Conservation (phyloP, 78 protist genomes). For the Fonticula alba region DNA sequence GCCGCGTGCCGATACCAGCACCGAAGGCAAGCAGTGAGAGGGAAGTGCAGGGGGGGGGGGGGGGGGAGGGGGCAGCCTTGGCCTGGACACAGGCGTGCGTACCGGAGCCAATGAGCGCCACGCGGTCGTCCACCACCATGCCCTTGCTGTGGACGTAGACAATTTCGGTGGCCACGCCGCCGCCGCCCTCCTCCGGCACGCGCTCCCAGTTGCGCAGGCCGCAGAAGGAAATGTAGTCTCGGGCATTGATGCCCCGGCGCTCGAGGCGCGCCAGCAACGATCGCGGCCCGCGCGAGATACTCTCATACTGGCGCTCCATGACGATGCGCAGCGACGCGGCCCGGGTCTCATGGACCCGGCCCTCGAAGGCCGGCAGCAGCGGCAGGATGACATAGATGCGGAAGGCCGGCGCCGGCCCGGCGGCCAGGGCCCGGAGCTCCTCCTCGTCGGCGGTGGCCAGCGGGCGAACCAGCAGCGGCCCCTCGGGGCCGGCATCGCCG, state of each 20-base stretch:
- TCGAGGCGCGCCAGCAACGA: too few species aligned
- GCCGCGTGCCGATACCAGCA: neutral
- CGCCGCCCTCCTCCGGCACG: neutral
- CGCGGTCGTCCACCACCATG: constrained; percentile 43
- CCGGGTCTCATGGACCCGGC: neutral
- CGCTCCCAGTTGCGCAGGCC: neutral
- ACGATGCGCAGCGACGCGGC: neutral
- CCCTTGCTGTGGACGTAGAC: constrained; percentile 50
- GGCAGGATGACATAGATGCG: constrained; percentile 12
- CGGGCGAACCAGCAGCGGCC: too few species aligned
- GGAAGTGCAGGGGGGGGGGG: too few species aligned
- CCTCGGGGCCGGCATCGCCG: too few species aligned
- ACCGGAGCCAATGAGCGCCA: constrained; percentile 24
- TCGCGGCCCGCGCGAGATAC: neutral
- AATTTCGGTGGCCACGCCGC: constrained; percentile 19
- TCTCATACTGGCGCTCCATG: neutral
- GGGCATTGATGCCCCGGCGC: neutral
- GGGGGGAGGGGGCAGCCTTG: too few species aligned
- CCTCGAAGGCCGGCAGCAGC: constrained; percentile 7
- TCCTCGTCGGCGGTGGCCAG: too few species aligned
- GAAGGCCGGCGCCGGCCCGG: neutral
- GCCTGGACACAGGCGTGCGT: too few species aligned
- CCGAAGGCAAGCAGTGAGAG: neutral
- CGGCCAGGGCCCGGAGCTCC: too few species aligned
- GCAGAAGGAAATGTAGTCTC: neutral